A percentile compares a stretch with the other conserved stretches of the same genome.
Evolutionary conservation across 108 stramenopile genomes (phyloP).

Genomic region (Asterionellopsis glacialis): DNA sequence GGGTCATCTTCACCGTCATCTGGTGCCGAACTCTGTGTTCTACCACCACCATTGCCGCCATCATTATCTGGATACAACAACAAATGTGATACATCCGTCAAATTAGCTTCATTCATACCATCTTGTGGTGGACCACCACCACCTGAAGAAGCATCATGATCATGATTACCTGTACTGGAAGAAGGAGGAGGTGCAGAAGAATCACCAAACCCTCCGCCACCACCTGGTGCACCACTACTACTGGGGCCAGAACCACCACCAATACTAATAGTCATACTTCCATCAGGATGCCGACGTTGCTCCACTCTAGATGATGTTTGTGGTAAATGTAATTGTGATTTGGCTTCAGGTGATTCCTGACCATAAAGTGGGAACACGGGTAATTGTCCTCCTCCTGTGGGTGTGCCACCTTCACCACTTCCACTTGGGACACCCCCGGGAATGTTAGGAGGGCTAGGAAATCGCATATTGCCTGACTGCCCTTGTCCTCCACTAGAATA

Average conservation of each 20-base stretch:
- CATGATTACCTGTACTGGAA: background rate
- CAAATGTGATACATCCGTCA: too few species aligned
- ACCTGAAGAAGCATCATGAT: too few species aligned
- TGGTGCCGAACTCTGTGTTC: too few species aligned
- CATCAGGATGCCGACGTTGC: slow-evolving; percentile 54
- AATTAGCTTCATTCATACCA: too few species aligned
- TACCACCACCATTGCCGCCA: too few species aligned
- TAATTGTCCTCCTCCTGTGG: slow-evolving; percentile 31
- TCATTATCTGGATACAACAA: too few species aligned
- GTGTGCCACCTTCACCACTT: slow-evolving; percentile 11
- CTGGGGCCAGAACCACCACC: slow-evolving; percentile 14
- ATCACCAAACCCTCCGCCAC: background rate
- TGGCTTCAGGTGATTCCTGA: slow-evolving; percentile 11
- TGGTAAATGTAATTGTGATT: slow-evolving; percentile 5
- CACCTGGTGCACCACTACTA: background rate
- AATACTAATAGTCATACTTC: slow-evolving; percentile 55
- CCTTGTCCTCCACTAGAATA: slow-evolving; percentile 41
- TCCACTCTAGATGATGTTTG: slow-evolving; percentile 25
- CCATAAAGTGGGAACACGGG: slow-evolving; percentile 27
- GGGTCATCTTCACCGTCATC: too few species aligned
- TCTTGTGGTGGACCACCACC: too few species aligned
- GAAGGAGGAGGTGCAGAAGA: background rate
- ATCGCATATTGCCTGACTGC: slow-evolving; percentile 37
- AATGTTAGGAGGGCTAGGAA: slow-evolving; percentile 19
- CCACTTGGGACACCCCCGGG: background rate